A percentile compares a stretch with the other conserved stretches of the same genome.
Conservation (phyloP, 768 basidiomycete genomes). For the Fomitopsis serialis region DNA sequence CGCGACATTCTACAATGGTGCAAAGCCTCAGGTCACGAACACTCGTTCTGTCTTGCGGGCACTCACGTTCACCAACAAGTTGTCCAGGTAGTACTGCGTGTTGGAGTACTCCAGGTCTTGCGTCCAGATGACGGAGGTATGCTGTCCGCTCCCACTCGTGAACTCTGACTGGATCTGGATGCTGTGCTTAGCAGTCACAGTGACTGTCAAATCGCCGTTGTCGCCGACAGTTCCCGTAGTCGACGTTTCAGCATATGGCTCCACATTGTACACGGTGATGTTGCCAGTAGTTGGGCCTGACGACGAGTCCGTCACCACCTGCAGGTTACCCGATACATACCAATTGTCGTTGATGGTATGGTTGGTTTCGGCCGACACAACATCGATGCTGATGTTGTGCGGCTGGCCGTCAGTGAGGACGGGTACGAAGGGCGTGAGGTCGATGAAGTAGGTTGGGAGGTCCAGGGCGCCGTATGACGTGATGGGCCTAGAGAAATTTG, state of each 20-base stretch:
- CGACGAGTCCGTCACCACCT: constrained; percentile 64
- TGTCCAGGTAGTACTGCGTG: constrained; percentile 52
- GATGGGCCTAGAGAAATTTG: constrained; percentile 45
- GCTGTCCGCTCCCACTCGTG: constrained; percentile 53
- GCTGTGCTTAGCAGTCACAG: constrained; percentile 52
- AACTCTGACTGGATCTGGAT: constrained; percentile 60
- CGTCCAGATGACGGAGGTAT: constrained; percentile 50
- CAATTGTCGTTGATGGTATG: constrained; percentile 70
- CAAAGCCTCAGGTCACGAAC: too few species aligned
- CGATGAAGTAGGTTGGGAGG: constrained; percentile 72
- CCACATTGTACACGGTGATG: constrained; percentile 53
- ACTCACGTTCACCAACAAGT: constrained; percentile 36
- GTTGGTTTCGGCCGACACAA: constrained; percentile 61
- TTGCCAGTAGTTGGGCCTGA: constrained; percentile 59
- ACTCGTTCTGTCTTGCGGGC: too few species aligned
- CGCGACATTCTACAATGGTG: constrained; percentile 34
- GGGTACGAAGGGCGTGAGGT: constrained; percentile 74
- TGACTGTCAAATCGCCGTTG: constrained; percentile 49
- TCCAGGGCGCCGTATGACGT: constrained; percentile 74
- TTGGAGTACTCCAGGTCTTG: constrained; percentile 61
- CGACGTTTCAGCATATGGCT: constrained; percentile 49
- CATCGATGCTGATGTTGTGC: constrained; percentile 69
- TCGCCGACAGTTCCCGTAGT: constrained; percentile 38
- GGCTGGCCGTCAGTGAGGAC: constrained; percentile 60
- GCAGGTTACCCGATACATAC: constrained; percentile 68